Base-by-base conservation (phyloP, 2,329 filamentous ascomycete species). In the Gaeumannomyces tritici region DNA sequence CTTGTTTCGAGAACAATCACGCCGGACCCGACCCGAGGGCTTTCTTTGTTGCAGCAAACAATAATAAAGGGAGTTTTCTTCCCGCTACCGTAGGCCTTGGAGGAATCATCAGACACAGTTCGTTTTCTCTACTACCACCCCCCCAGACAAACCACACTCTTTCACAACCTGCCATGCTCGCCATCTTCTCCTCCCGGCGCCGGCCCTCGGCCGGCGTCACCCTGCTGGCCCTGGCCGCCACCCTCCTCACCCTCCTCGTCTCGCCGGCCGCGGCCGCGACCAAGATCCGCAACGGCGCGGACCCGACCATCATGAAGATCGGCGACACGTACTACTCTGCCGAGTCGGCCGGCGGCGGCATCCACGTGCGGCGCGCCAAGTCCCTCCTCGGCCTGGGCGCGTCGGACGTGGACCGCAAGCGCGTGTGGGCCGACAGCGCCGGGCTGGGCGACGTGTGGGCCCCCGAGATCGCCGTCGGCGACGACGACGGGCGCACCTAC, bases 251-350 rank as follows among this genome's bases (percentile, higher is more conserved):
- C 28, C 28, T 62, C 55, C 65, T 68, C 28, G 57, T 65, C 55
- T 61, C 64, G 33, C 60, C 56, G 57, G 55, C 61, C 4, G 27
- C 57, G 3, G 63, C 63, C 7, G 61, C 61, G 24, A 62, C 58
- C 31, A 65, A 62, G 28, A 62, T 68, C 57, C 59, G 63, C 11
- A 21, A 55, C 35, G 67, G 67, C n/a, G 61, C 63, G 12, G 68
- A 70, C 63, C 68, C 68, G 11, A 62, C 67, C 26, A 61, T 64
- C 24, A 63, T 69, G 62, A 64, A 63, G 57, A 55, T 65, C 35
- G 66, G 65, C 21, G 60, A 62, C 62, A 65, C 61, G 26, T 68
- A 67, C 62, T 68, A 66, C 65, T 69, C 68, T 6, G 68, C 63
- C 61, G 66, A 69, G n/a, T 65, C 68, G 8, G 64, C 59, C 26